Base-by-base conservation (phyloP, 2,329 filamentous ascomycete species). In the Pseudocercospora vitis region DNA sequence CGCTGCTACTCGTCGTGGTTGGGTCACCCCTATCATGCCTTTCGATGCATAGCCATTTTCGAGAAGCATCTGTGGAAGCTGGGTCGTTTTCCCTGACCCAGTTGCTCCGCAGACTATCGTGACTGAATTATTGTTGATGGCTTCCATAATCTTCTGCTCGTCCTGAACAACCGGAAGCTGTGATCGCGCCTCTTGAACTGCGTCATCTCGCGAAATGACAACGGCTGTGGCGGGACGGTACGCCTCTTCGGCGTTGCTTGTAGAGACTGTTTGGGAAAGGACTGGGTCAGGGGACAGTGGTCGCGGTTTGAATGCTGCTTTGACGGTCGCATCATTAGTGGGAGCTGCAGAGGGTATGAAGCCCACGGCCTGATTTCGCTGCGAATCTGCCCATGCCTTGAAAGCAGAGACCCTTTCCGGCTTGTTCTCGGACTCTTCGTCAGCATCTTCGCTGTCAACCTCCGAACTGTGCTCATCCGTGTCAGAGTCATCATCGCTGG, bases 131-230 rank as follows among this genome's bases (percentile, higher is more conserved):
- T 92, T 92, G 71, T 96, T 87, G 45, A 99, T 90, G 1, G 91
- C 91, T 72, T 99, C 94, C 91, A 99, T 97, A 24, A 99, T 91
- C 65, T 87, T 91, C 68, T 99, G 94, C 71, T 99, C 94, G 70
- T 97, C 91, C 1, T 89, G 89, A 1, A 97, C 90, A 1, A 99
- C 89, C 0, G 94, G 94, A 12, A 99, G 79, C 52, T 88, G 83
- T 42, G 95, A 71, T 9, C 94, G 84, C 8, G 86, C 83, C 44
- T 86, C 81, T 68, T 96, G 89, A 18, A 97, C 87, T 14, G 87
- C 85, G 4, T 84, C 74, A 0, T 81, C 75, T 53, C 94, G 83
- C 32, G 81, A 75, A 2, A 96, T 85, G 1, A 81, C 71, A 1
- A 96, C 86, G 56, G 85, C 87, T 68, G 84, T 91, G 0, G 87